Base-by-base conservation (phyloP, 441 rosid genomes). In the Euphorbia celastroides region DNA sequence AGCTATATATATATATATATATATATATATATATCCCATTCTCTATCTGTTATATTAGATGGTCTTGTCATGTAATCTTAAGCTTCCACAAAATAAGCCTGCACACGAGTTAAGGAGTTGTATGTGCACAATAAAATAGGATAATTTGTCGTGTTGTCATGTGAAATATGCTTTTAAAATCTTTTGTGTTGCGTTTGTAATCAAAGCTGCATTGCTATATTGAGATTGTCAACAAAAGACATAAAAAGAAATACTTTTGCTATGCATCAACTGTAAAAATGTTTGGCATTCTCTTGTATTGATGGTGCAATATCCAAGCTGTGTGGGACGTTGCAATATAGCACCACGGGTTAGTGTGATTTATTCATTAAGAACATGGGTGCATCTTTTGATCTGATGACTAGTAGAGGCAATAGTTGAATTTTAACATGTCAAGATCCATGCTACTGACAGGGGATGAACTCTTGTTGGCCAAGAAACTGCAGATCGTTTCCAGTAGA, bases 391-490 rank as follows among this genome's bases (percentile, higher is more conserved):
- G 4, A 16, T 62, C 34, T 19, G 7, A 30, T 26, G 16, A 20
- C 17, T 56, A 26, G 32, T 56, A 16, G 6, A 57, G 46, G 52
- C 62, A 27, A 38, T 36, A 56, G 44, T 44, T 26, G 30, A 34
- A 32, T 57, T 58, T 72, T 66, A 60, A 77, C 56, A 48, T 34
- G 69, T 26, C 54, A 62, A 19, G 27, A 13, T 11, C 28, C 68
- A 67, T 63, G 22, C 58, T 42, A 72, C 4, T 67, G 36, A 62
- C 88, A 94, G 96, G 88, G 79, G 50, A 69, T 76, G 70, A 74
- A 56, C 52, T 77, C 89, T 31, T 89, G 97, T 74, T 94, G 97
- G 99, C 86, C 85, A 55, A 84, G 93, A 78, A 74, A 69, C 70
- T 75, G 83, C 80, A 85, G 69, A 75, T 68, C 77, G 42, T 74